Evolutionary conservation across 192 early-diverging fungal species (phyloP).

Genomic region (Chytriomyces sp.): DNA sequence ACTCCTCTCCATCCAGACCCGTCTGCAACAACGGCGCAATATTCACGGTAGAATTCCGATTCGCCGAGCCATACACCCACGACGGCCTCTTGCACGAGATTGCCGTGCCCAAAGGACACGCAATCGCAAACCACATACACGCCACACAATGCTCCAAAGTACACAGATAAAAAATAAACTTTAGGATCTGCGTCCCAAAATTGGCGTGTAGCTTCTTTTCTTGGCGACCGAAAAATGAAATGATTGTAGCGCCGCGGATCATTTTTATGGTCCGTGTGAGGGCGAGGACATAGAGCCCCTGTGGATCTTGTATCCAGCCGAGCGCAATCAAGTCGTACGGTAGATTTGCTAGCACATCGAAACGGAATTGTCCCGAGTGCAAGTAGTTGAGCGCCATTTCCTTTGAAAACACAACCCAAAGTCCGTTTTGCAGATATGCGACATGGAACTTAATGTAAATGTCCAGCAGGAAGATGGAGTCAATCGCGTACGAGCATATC

Average conservation of each 20-base stretch:
- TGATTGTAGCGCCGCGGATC: slow-evolving; percentile 43
- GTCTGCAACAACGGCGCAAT: background rate
- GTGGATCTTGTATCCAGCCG: slow-evolving; percentile 31
- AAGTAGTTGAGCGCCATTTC: slow-evolving; percentile 60
- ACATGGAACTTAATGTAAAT: slow-evolving; percentile 60
- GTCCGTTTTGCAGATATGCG: slow-evolving; percentile 56
- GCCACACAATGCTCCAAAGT: slow-evolving; percentile 49
- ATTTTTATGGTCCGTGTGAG: slow-evolving; percentile 49
- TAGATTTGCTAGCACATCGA: slow-evolving; percentile 52
- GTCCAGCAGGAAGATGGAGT: slow-evolving; percentile 50
- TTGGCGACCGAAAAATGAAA: slow-evolving; percentile 47
- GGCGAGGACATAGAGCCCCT: slow-evolving; percentile 38
- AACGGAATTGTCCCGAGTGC: slow-evolving; percentile 47
- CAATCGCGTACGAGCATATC: slow-evolving; percentile 50
- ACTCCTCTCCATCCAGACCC: background rate
- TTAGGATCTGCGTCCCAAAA: slow-evolving; percentile 49
- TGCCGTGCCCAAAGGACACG: slow-evolving; percentile 42
- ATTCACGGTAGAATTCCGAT: slow-evolving; percentile 5
- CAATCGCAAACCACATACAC: slow-evolving; percentile 55
- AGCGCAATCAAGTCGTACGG: slow-evolving; percentile 54
- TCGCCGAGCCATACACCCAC: slow-evolving; percentile 36
- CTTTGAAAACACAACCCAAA: slow-evolving; percentile 62
- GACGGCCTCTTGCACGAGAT: slow-evolving; percentile 37
- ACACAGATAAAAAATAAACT: slow-evolving; percentile 50
- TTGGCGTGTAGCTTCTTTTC: slow-evolving; percentile 55